Evolutionary conservation across 805 yeast genomes (phyloP), one percentile per base, ranked within the genome.

Genomic region (Pichia nakasei): DNA sequence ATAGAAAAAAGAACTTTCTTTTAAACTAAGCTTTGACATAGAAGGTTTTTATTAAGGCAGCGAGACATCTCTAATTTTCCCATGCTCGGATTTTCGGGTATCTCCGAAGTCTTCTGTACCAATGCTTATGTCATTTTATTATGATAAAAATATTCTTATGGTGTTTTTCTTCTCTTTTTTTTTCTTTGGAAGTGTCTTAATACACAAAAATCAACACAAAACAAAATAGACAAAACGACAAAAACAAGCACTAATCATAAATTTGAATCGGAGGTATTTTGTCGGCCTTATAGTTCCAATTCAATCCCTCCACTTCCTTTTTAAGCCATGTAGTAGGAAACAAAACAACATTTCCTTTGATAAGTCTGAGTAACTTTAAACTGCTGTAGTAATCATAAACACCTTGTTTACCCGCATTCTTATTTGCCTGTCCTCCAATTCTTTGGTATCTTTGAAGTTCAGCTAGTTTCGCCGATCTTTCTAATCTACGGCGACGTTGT

Each of bases 281-380:
- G 58, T 93, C 98, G 40, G 94, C 81, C 54, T 82, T 86, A 68
- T 86, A 89, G 60, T 88, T 89, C 97, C 97, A 91, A 58, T 94
- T 93, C 11, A 86, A 91, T 7, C 85, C 77, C 45, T 89, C 96
- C 26, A 88, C 76, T 63, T 93, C 98, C 46, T 80, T 75, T 53
- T 75, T 68, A 36, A 93, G 70, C 98, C 98, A 93, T 48, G 87
- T 87, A 0, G 85, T 72, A 0, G 98, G 97, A 68, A 89, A 91
- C n/a, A 82, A 60, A 7, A 93, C 97, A 52, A 93, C 64, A 57
- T 93, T 84, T 2, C 98, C 98, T 42, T 80, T 84, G 18, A 91
- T 68, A 45, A 85, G 80, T 39, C 70, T 67, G 49, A 93, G 66
- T 31, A 88, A 67, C 46, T 80, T 69, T 51, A 81, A 88, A 0